A percentile compares a stretch with the other conserved stretches of the same genome.
Conservation (phyloP, 345 rosid genomes). For the Bruguiera gymnorhiza region DNA sequence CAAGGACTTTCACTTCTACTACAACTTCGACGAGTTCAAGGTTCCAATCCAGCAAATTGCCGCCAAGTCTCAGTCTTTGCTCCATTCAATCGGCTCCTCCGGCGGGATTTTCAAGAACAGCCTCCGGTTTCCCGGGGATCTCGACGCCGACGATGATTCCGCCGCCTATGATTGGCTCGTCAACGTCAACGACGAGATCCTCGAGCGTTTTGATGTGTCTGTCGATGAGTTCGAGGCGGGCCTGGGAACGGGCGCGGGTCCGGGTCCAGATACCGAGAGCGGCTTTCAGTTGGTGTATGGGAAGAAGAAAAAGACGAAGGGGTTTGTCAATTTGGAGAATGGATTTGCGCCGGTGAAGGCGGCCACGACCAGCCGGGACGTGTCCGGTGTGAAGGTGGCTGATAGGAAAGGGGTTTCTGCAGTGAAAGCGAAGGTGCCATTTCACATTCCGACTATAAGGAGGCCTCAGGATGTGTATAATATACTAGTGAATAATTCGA, state of each 20-base stretch:
- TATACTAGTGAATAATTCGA: conserved; percentile 61
- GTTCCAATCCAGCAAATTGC: conserved; percentile 47
- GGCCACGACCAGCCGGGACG: conserved; percentile 13
- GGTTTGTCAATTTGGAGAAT: not conserved
- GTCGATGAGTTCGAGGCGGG: conserved; percentile 47
- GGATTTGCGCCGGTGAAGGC: conserved; percentile 3
- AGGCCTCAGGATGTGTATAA: conserved; percentile 74
- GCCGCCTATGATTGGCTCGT: conserved; percentile 66
- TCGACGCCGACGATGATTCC: conserved; percentile 40
- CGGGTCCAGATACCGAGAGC: conserved; percentile 23
- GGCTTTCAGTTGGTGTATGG: conserved; percentile 79
- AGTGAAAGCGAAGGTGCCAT: conserved; percentile 58
- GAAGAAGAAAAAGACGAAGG: conserved; percentile 55
- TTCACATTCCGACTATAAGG: conserved; percentile 62
- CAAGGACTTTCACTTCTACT: conserved; percentile 76
- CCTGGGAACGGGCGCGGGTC: conserved; percentile 45
- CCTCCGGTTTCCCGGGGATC: conserved; percentile 36
- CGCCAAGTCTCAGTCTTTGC: conserved; percentile 44
- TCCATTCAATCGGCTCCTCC: conserved; percentile 55
- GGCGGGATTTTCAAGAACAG: conserved; percentile 23
- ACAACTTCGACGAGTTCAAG: conserved; percentile 75
- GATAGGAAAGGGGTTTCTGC: conserved; percentile 33
- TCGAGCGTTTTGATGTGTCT: conserved; percentile 62
- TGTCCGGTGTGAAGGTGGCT: conserved; percentile 55
- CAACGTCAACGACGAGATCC: conserved; percentile 58